These are phyloP conservation scores for Tuber umbilicatum DNA, from an alignment of 495 filamentous ascomycete species.

Conservation along the genomic window DNA sequence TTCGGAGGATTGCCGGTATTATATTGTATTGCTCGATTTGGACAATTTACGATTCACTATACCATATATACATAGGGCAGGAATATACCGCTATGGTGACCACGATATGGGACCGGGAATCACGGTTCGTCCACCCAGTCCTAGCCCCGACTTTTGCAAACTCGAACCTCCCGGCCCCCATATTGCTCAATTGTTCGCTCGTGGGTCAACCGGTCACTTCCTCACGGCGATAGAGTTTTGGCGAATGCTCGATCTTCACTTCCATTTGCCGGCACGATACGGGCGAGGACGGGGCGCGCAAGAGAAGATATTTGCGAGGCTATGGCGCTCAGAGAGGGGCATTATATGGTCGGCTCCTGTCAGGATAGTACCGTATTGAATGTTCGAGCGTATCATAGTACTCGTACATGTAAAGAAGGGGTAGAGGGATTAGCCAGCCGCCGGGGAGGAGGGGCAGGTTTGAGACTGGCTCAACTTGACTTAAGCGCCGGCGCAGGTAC, in stretches of 20 bases:
- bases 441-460: not conserved
- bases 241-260: not conserved
- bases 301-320: not conserved
- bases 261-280: not conserved
- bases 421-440: not conserved
- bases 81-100: too few species aligned
- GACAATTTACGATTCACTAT: too few species aligned
- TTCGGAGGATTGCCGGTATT: not conserved
- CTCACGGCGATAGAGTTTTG: too few species aligned
- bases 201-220: too few species aligned
- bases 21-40: not conserved
- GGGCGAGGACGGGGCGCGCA: not conserved
- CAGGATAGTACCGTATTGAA: too few species aligned
- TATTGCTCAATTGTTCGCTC: not conserved
- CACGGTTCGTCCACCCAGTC: not conserved
- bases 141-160: not conserved
- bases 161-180: not conserved
- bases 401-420: not conserved
- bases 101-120: not conserved
- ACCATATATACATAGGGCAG: too few species aligned
- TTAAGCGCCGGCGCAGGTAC: slow-evolving; percentile 4
- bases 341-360: not conserved
- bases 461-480: not conserved
- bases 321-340: not conserved
- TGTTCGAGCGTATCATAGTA: too few species aligned